These are phyloP conservation scores for Capsicum pubescens DNA, from an alignment of 257 asterid genomes.

Conservation along the genomic window DNA sequence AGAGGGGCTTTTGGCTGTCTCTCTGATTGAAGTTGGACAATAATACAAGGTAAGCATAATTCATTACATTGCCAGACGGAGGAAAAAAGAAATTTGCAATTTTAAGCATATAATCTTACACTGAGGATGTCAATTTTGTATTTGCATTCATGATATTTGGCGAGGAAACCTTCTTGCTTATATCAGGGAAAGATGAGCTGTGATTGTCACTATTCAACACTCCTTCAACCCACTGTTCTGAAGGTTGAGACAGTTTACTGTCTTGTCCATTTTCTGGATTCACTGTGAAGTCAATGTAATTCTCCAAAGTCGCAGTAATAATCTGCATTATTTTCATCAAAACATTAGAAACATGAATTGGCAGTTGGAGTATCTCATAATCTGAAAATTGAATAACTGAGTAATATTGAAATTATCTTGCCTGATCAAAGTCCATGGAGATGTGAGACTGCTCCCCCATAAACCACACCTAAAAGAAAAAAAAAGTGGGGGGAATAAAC, in stretches of 20 bases:
- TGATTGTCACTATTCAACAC: slow-evolving; percentile 42
- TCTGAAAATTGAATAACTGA: slow-evolving; percentile 16
- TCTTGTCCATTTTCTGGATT: slow-evolving; percentile 35
- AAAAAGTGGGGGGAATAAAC: background rate
- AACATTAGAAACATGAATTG: background rate
- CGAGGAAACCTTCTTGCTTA: slow-evolving; percentile 40
- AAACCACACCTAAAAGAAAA: slow-evolving; percentile 44
- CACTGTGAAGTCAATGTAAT: slow-evolving; percentile 42
- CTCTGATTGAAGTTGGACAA: slow-evolving; percentile 39
- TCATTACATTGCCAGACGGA: background rate
- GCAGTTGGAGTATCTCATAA: slow-evolving; percentile 9
- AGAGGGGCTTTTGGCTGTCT: slow-evolving; percentile 48
- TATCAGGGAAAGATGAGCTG: slow-evolving; percentile 44
- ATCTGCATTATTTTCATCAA: slow-evolving; percentile 38
- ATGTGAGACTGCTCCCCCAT: slow-evolving; percentile 61
- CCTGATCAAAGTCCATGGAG: slow-evolving; percentile 59
- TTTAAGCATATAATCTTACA: slow-evolving; percentile 37
- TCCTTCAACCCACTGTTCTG: slow-evolving; percentile 42
- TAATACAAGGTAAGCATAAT: slow-evolving; percentile 28
- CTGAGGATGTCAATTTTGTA: slow-evolving; percentile 40
- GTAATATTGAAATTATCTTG: slow-evolving; percentile 36
- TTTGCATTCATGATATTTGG: slow-evolving; percentile 34
- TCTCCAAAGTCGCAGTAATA: slow-evolving; percentile 57
- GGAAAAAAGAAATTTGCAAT: background rate
- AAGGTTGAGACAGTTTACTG: slow-evolving; percentile 26